Percentiles rank a stretch among this genome's conserved stretches.
These are phyloP conservation scores for Tylopilus rubrobrunneus DNA, from an alignment of 768 basidiomycete species.

Conservation along the genomic window DNA sequence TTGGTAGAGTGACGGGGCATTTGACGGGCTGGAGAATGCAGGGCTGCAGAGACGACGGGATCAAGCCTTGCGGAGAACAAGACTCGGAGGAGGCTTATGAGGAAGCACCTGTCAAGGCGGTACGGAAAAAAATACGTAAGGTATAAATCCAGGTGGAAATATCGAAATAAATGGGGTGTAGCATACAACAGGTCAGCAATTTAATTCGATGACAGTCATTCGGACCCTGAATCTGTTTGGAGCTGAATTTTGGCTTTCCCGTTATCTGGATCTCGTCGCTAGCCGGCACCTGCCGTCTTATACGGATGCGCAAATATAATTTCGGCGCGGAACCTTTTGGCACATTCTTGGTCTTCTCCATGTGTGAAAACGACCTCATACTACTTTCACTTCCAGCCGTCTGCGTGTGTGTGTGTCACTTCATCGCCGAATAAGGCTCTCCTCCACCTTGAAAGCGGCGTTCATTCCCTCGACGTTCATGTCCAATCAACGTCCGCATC, in stretches of 20 bases:
- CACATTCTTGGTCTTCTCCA: slow-evolving; percentile 5
- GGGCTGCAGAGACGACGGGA: slow-evolving; percentile 28
- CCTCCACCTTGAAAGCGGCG: background rate
- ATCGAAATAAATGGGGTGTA: slow-evolving; percentile 25
- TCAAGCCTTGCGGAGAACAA: slow-evolving; percentile 24
- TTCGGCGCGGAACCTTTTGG: slow-evolving; percentile 31
- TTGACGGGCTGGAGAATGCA: slow-evolving; percentile 16
- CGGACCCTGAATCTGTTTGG: slow-evolving; percentile 32
- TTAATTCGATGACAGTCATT: slow-evolving; percentile 26
- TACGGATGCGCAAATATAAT: slow-evolving; percentile 26
- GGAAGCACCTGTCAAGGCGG: slow-evolving; percentile 34
- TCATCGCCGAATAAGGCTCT: background rate
- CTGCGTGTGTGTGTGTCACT: background rate
- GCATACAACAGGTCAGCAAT: slow-evolving; percentile 17
- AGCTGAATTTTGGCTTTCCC: slow-evolving; percentile 32
- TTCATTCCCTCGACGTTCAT: background rate
- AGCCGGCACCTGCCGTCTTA: slow-evolving; percentile 27
- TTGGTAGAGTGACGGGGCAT: slow-evolving; percentile 32
- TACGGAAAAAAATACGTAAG: slow-evolving; percentile 36
- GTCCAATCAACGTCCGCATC: slow-evolving; percentile 10
- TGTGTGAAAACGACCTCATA: slow-evolving; percentile 19
- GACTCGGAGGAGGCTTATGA: slow-evolving; percentile 31
- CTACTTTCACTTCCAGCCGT: slow-evolving; percentile 3
- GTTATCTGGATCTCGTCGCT: slow-evolving; percentile 30
- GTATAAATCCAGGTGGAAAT: slow-evolving; percentile 18